Conservation (phyloP, 2,329 filamentous ascomycete genomes). For the Teratosphaeria epicoccoides region DNA sequence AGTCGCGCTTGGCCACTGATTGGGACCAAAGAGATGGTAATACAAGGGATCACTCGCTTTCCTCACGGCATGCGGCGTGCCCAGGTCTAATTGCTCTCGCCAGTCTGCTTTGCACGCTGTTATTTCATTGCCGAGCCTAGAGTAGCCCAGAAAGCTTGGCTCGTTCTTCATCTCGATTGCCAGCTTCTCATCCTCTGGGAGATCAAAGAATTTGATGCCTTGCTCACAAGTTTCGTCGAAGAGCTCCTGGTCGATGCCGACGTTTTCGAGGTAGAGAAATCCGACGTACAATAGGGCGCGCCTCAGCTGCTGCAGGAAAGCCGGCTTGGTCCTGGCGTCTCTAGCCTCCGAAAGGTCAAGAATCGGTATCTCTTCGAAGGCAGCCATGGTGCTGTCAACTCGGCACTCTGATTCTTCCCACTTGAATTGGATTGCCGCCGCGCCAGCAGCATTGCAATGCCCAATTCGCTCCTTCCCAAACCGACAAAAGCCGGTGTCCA, state of each 20-base stretch:
- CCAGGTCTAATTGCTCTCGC: conserved; percentile 78
- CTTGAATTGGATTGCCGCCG: too few relatives aligned
- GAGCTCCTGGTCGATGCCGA: conserved; percentile 57
- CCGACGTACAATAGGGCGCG: conserved; percentile 76
- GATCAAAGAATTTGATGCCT: conserved; percentile 64
- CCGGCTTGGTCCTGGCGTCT: conserved; percentile 55
- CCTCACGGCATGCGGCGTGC: conserved; percentile 63
- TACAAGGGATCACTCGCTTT: conserved; percentile 54
- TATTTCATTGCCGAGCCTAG: conserved; percentile 44
- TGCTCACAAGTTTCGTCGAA: conserved; percentile 55
- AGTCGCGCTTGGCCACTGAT: conserved; percentile 62
- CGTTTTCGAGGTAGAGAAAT: conserved; percentile 75
- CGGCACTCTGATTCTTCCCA: neutral
- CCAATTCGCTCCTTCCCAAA: neutral
- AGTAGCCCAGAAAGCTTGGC: conserved; percentile 35
- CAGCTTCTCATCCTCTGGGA: conserved; percentile 66
- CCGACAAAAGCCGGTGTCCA: too few relatives aligned
- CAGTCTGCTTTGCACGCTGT: conserved; percentile 69
- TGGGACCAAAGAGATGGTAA: conserved; percentile 63
- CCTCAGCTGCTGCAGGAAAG: conserved; percentile 60
- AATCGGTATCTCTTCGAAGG: conserved; percentile 64
- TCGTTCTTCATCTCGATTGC: conserved; percentile 41
- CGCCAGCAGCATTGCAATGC: too few relatives aligned
- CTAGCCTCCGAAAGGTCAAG: conserved; percentile 61
- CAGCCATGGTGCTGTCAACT: neutral